Conservation (phyloP, 805 yeast species). For the Ogataea wickerhamii region DNA sequence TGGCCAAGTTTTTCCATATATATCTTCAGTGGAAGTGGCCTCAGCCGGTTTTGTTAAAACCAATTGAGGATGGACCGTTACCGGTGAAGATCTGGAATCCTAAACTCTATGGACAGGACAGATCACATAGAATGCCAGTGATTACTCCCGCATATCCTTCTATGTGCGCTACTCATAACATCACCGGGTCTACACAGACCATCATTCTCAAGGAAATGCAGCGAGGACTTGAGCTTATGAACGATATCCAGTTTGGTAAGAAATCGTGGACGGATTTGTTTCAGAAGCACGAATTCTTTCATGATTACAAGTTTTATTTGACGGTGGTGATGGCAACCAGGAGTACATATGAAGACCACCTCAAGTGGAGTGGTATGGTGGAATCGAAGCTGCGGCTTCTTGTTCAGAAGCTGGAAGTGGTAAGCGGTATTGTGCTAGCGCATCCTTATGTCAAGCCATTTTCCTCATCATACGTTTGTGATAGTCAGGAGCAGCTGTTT, state of each 20-base stretch:
- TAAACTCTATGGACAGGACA: conserved; percentile 79
- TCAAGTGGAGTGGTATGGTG: conserved; percentile 89
- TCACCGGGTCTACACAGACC: conserved; percentile 81
- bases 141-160: conserved; percentile 98
- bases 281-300: conserved; percentile 76
- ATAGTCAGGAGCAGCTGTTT: conserved; percentile 39
- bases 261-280: conserved; percentile 74
- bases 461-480: conserved; percentile 44
- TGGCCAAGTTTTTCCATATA: conserved; percentile 85
- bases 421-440: conserved; percentile 73
- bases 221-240: conserved; percentile 71
- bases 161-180: conserved; percentile 98
- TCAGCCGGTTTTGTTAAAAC: conserved; percentile 89
- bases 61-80: conserved; percentile 94
- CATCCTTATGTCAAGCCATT: conserved; percentile 88
- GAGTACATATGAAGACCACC: conserved; percentile 74
- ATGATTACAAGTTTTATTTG: conserved; percentile 78
- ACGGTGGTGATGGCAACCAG: conserved; percentile 76
- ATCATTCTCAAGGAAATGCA: conserved; percentile 75
- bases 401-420: conserved; percentile 77
- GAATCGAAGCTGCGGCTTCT: conserved; percentile 81
- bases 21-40: conserved; percentile 96
- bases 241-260: conserved; percentile 59
- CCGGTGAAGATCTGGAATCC: conserved; percentile 99
- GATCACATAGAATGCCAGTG: conserved; percentile 93